Evolutionary conservation across 768 basidiomycete genomes (phyloP).

Genomic region (Lanmaoa pseudosensibilis): DNA sequence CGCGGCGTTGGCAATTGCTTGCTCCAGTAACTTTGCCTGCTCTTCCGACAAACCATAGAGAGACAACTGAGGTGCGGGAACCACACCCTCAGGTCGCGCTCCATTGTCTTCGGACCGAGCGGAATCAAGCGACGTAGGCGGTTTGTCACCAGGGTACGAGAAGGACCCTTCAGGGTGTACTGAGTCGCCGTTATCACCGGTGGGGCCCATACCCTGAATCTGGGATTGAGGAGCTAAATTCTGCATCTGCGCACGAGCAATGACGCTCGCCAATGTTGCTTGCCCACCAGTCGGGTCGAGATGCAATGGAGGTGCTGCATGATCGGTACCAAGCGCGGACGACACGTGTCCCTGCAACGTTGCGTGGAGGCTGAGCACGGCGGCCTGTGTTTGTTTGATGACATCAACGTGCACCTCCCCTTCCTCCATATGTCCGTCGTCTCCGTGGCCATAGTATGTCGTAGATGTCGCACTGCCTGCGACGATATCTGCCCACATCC

Average conservation of each 20-base stretch:
- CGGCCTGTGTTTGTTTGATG: slow-evolving; percentile 49
- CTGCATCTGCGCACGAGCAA: slow-evolving; percentile 67
- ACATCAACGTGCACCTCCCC: slow-evolving; percentile 56
- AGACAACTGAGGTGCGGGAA: slow-evolving; percentile 47
- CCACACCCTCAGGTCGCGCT: slow-evolving; percentile 3
- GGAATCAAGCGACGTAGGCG: slow-evolving; percentile 4
- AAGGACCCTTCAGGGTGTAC: slow-evolving; percentile 15
- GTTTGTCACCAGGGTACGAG: slow-evolving; percentile 4
- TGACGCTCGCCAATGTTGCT: slow-evolving; percentile 69
- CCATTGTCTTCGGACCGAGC: slow-evolving; percentile 8
- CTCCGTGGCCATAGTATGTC: slow-evolving; percentile 13
- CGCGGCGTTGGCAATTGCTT: slow-evolving; percentile 73
- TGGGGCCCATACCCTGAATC: slow-evolving; percentile 7
- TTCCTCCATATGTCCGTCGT: slow-evolving; percentile 48
- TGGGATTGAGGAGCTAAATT: slow-evolving; percentile 30
- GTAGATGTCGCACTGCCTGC: slow-evolving; percentile 31
- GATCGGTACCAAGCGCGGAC: slow-evolving; percentile 47
- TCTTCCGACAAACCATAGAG: slow-evolving; percentile 74
- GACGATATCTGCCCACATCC: slow-evolving; percentile 64
- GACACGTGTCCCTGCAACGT: slow-evolving; percentile 60
- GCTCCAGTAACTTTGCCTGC: slow-evolving; percentile 66
- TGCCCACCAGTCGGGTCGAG: slow-evolving; percentile 55
- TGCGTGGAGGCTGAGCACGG: slow-evolving; percentile 54
- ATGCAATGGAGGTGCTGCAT: slow-evolving; percentile 30
- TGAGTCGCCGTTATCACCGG: neutral